Conservation (phyloP, 2,329 filamentous ascomycete species). For the Cladophialophora yegresii region DNA sequence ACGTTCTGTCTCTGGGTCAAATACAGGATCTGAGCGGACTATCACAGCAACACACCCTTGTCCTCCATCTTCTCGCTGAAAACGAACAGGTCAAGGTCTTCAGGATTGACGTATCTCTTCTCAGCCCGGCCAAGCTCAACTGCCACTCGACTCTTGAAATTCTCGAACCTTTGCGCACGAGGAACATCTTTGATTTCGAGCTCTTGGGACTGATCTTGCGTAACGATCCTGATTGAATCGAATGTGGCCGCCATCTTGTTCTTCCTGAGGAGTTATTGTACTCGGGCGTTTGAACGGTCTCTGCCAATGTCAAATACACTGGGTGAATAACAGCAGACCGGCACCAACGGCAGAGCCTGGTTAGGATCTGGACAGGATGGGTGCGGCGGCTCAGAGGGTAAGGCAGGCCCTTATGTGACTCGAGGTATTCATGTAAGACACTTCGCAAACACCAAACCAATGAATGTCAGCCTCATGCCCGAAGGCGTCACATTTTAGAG, state of each 20-base stretch:
- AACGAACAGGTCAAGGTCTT: background rate
- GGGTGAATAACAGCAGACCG: background rate
- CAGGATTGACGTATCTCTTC: background rate
- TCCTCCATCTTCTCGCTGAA: constrained; percentile 5
- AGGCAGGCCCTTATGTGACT: background rate
- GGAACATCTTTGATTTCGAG: background rate
- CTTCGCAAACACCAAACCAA: background rate
- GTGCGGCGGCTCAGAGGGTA: background rate
- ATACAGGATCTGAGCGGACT: background rate
- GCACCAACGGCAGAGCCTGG: background rate
- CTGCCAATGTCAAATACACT: background rate
- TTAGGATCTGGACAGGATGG: background rate
- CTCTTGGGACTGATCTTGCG: background rate
- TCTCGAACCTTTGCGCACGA: background rate
- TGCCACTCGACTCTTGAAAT: background rate
- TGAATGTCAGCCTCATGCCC: background rate
- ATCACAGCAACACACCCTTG: background rate
- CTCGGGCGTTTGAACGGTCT: background rate
- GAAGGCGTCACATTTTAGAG: background rate
- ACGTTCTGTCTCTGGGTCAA: background rate
- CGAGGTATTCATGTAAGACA: background rate
- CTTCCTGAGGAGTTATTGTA: background rate
- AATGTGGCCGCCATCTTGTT: background rate
- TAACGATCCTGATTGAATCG: background rate
- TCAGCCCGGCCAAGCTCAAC: background rate